Conservation (phyloP, 192 early-diverging fungal genomes). For the Funneliformis geosporum region DNA sequence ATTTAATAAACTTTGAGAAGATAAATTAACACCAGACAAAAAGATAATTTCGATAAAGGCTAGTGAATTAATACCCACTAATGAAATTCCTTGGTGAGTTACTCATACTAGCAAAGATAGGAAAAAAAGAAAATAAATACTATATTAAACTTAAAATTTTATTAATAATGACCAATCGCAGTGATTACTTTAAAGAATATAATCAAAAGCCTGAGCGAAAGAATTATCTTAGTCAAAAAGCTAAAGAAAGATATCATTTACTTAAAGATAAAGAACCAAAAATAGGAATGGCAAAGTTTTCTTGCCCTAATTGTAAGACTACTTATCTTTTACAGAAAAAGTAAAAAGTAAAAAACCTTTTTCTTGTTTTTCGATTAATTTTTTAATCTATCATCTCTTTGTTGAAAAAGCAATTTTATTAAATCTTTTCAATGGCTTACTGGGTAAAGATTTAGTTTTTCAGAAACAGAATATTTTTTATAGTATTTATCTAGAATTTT, state of each 20-base stretch:
- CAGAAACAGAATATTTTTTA: too few relatives aligned
- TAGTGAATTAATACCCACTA: background rate
- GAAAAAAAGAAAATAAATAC: background rate
- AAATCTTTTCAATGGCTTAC: too few relatives aligned
- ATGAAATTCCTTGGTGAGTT: background rate
- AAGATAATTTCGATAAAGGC: background rate
- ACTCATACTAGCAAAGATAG: background rate
- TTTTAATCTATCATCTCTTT: too few relatives aligned
- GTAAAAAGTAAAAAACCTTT: too few relatives aligned
- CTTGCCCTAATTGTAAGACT: slow-evolving; percentile 18
- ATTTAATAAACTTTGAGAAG: background rate
- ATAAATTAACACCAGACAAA: background rate
- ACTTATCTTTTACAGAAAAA: too few relatives aligned
- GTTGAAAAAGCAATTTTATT: too few relatives aligned
- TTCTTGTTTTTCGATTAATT: too few relatives aligned
- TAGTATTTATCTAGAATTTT: too few relatives aligned
- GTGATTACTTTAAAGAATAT: slow-evolving; percentile 28
- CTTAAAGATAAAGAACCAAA: background rate
- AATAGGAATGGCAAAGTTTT: background rate
- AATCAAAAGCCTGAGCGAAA: slow-evolving; percentile 17
- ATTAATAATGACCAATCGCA: slow-evolving; percentile 13
- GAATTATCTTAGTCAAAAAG: slow-evolving; percentile 11
- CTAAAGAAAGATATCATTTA: slow-evolving; percentile 8
- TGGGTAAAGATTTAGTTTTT: too few relatives aligned
- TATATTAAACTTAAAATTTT: slow-evolving; percentile 13